Evolutionary conservation across 148 eudicot species (phyloP).

Genomic region (Persicaria maculosa): DNA sequence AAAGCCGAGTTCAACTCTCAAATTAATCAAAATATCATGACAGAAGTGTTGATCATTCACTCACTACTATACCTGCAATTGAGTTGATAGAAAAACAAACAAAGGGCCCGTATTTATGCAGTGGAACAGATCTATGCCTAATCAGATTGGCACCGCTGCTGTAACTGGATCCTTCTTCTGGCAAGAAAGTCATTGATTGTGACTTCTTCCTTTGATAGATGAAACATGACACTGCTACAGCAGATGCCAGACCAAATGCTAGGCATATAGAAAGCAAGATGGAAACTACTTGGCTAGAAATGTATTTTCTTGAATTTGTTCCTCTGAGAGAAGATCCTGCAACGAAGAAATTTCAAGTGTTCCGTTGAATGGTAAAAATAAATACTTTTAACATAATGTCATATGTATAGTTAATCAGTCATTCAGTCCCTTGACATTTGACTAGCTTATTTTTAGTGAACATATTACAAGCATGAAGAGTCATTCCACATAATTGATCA

Average conservation of each 20-base stretch:
- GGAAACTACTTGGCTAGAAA: slow-evolving; percentile 36
- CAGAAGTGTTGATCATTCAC: background rate
- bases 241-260: slow-evolving; percentile 30
- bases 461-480: background rate
- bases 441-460: background rate
- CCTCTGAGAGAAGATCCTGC: slow-evolving; percentile 41
- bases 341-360: slow-evolving; percentile 11
- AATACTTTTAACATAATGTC: background rate
- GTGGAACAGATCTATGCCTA: slow-evolving; percentile 37
- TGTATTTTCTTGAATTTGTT: slow-evolving; percentile 36
- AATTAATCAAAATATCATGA: background rate
- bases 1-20: background rate
- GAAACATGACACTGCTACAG: slow-evolving; percentile 41
- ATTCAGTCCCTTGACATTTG: background rate
- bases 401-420: background rate
- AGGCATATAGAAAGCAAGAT: slow-evolving; percentile 52
- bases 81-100: slow-evolving; percentile 23
- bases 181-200: slow-evolving; percentile 28
- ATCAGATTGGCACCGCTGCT: slow-evolving; percentile 64
- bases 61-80: slow-evolving; percentile 31
- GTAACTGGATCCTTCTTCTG: slow-evolving; percentile 54
- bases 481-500: background rate
- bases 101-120: slow-evolving; percentile 25
- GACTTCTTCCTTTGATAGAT: slow-evolving; percentile 37
- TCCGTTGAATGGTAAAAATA: background rate